Evolutionary conservation across 2,329 filamentous ascomycete species (phyloP), one percentile per base, ranked within the genome.

Genomic region (Triangularia setosa): DNA sequence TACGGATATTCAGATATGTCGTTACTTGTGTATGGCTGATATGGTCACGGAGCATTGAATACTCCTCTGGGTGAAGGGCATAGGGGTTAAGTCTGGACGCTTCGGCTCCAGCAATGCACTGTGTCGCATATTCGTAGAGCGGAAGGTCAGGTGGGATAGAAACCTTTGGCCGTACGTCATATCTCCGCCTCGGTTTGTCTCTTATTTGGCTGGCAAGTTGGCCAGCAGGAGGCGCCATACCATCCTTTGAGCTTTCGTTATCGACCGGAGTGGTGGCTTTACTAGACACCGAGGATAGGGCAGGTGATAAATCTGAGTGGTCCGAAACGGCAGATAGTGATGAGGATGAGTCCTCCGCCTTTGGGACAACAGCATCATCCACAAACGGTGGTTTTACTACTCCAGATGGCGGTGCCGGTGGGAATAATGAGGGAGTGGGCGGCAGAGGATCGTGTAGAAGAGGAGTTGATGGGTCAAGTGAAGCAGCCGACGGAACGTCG

Each of bases 1-100:
- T 99, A 70, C 95, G 87, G 67, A 99, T 95, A 75, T 98, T 98
- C 61, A 99, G 81, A 77, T 99, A 99, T 12, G 92, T 91, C 2
- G 94, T 97, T 69, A 97, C 92, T 77, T 99, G 95, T 30, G 89
- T 84, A 72, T 92, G 89, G 73, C 90, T 96, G 70, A 99, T 87
- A 71, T 96, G 89, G 67, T 91, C 84, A 67, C 91, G 87, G 48
- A 99, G 79, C 65, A 97, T 82, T 65, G 84, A 80, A 74, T 97
- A 93, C 76, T 99, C 95, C 67, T 91, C 89, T 25, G 86, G 84
- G 76, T 98, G 93, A 44, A 99, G 79, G 11, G 90, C 88, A 76
- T 95, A 98, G 0, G 95, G 94, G 69, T 94, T 94, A 1, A 99
- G 82, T 64, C 95, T 85, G 48, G 92, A 97, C 8, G 91, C 90